Conservation (phyloP, 768 basidiomycete species). For the Rubroboletus pulcherrimus region DNA sequence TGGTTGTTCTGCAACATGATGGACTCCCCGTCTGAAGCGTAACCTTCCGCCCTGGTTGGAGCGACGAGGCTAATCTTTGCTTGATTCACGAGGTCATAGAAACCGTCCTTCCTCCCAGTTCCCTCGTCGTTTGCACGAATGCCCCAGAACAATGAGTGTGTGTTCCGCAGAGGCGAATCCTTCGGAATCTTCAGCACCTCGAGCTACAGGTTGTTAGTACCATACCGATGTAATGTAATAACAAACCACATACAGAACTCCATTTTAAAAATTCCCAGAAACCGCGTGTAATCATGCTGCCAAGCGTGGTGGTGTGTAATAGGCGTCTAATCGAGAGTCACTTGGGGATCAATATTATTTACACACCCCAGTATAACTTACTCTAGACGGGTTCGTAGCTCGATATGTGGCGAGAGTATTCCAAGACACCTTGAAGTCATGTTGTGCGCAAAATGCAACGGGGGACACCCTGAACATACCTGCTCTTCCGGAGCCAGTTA, state of each 20-base stretch:
- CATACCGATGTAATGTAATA: neutral
- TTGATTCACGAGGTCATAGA: slow-evolving; percentile 44
- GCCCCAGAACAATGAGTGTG: slow-evolving; percentile 42
- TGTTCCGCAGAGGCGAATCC: slow-evolving; percentile 48
- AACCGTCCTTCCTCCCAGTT: slow-evolving; percentile 41
- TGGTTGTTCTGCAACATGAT: slow-evolving; percentile 43
- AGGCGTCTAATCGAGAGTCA: slow-evolving; percentile 43
- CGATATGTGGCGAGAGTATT: slow-evolving; percentile 45
- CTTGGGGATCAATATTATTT: neutral
- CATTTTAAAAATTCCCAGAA: slow-evolving; percentile 44
- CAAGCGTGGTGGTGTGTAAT: slow-evolving; percentile 56
- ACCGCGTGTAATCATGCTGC: slow-evolving; percentile 44
- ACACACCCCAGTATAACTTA: slow-evolving; percentile 22
- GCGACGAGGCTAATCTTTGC: slow-evolving; percentile 41
- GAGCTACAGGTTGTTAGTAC: slow-evolving; percentile 2
- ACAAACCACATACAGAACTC: slow-evolving; percentile 35
- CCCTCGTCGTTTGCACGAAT: slow-evolving; percentile 52
- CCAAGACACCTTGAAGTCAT: slow-evolving; percentile 39
- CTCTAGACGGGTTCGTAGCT: slow-evolving; percentile 52
- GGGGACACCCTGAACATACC: slow-evolving; percentile 32
- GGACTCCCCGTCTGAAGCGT: slow-evolving; percentile 30
- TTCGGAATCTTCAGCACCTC: slow-evolving; percentile 30
- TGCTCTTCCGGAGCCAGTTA: slow-evolving; percentile 54
- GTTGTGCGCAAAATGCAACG: neutral
- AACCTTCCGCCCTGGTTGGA: slow-evolving; percentile 16